Conservation (phyloP, 176 grass and related monocot genomes). For the Aechmea fasciata region DNA sequence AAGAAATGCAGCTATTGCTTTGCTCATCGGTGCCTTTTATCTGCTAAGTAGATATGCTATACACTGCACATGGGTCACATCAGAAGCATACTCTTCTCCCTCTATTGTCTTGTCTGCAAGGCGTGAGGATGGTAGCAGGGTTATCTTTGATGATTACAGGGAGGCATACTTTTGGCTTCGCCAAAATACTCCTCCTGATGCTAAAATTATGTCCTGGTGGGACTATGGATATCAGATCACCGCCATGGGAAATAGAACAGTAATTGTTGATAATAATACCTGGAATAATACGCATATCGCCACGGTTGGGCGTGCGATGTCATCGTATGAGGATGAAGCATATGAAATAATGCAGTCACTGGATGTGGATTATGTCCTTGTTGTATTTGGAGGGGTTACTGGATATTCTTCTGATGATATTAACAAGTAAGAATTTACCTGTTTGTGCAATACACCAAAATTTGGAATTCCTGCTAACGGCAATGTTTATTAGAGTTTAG, state of each 20-base stretch:
- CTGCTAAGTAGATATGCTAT: conserved; percentile 88
- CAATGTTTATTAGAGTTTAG: neutral
- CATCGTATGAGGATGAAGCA: conserved; percentile 90
- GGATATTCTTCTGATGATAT: conserved; percentile 99
- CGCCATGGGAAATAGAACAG: conserved; percentile 99
- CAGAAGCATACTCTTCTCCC: conserved; percentile 96
- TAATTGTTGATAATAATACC: conserved; percentile 99
- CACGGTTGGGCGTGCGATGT: conserved; percentile 97
- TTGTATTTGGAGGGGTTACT: conserved; percentile 94
- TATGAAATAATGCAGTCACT: conserved; percentile 99
- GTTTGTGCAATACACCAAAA: neutral
- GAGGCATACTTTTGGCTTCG: conserved; percentile 99
- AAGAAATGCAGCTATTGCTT: conserved; percentile 55
- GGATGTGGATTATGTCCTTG: conserved; percentile 95
- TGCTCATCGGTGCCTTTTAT: conserved; percentile 91
- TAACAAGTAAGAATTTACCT: conserved; percentile 67
- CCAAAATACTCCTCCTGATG: conserved; percentile 88
- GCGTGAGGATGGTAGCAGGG: conserved; percentile 67
- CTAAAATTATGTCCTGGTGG: conserved; percentile 99
- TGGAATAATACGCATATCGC: conserved; percentile 99
- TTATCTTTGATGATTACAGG: conserved; percentile 98
- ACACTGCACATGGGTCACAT: conserved; percentile 99
- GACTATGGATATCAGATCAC: conserved; percentile 99
- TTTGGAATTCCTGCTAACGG: neutral
- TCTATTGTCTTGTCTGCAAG: conserved; percentile 92